Conservation (phyloP, 495 filamentous ascomycete genomes). For the Penicillium cosmopolitanum region DNA sequence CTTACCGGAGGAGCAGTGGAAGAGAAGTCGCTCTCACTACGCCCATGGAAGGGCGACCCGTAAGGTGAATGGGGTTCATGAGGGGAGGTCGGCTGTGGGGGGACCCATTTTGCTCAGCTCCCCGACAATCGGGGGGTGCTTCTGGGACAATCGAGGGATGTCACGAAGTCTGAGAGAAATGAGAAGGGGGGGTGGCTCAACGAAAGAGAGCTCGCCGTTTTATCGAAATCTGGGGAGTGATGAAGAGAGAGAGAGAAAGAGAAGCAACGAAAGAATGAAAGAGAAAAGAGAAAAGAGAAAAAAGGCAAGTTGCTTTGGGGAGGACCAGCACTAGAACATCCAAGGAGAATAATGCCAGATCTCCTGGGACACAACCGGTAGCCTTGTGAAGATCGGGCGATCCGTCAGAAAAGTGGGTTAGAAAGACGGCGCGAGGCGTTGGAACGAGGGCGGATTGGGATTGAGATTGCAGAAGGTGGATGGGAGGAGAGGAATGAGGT, state of each 20-base stretch:
- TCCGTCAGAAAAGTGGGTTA: conserved; percentile 5
- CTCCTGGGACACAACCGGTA: conserved; percentile 13
- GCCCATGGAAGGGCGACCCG: conserved; percentile 27
- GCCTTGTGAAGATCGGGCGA: conserved; percentile 9
- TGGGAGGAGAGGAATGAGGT: neutral
- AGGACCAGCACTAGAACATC: conserved; percentile 13
- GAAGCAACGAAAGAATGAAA: neutral
- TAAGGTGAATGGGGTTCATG: conserved; percentile 26
- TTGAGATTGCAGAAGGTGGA: neutral
- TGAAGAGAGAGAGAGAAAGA: neutral
- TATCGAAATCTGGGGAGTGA: neutral
- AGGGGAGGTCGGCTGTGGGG: conserved; percentile 27
- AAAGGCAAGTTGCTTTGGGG: neutral
- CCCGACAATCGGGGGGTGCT: conserved; percentile 5
- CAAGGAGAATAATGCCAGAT: conserved; percentile 19
- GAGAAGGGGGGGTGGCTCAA: neutral
- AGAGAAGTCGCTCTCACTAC: conserved; percentile 29
- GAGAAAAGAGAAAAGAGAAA: neutral
- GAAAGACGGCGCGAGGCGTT: neutral
- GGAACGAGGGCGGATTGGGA: neutral
- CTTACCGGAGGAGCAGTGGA: conserved; percentile 9
- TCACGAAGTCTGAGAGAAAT: neutral
- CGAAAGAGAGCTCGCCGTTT: neutral
- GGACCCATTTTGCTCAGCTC: conserved; percentile 27
- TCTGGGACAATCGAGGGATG: neutral